Evolutionary conservation across 768 basidiomycete genomes (phyloP).

Genomic region (Serendipita indica): DNA sequence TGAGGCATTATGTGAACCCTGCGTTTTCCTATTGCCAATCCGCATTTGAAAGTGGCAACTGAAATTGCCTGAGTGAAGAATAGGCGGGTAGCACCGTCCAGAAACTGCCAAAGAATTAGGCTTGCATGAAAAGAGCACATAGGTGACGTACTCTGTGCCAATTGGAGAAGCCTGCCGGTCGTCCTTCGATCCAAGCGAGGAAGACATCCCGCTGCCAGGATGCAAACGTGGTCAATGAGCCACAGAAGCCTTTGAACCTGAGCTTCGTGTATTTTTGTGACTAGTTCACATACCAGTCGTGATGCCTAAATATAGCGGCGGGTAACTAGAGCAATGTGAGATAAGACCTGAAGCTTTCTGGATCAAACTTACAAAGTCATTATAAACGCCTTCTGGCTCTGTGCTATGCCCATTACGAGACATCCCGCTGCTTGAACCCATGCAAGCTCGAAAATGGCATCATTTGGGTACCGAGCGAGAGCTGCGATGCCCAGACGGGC

Average conservation of each 20-base stretch:
- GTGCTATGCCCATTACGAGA: constrained; percentile 72
- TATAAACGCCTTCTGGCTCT: constrained; percentile 58
- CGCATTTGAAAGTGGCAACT: constrained; percentile 62
- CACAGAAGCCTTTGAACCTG: constrained; percentile 78
- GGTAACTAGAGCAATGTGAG: constrained; percentile 44
- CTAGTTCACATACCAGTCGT: constrained; percentile 60
- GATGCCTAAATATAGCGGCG: constrained; percentile 72
- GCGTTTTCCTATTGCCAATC: constrained; percentile 41
- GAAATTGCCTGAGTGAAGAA: constrained; percentile 66
- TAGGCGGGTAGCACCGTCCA: constrained; percentile 73
- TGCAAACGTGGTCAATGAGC: constrained; percentile 92
- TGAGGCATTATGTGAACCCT: constrained; percentile 29
- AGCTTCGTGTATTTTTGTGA: too few relatives aligned
- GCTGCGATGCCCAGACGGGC: constrained; percentile 66
- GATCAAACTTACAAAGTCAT: constrained; percentile 48
- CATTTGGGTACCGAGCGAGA: constrained; percentile 56
- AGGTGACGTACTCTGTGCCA: not conserved
- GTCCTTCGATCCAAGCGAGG: constrained; percentile 43
- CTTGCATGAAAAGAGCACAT: not conserved
- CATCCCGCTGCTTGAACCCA: constrained; percentile 84
- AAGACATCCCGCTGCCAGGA: constrained; percentile 88
- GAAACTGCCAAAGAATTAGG: constrained; percentile 36
- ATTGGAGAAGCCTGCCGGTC: not conserved
- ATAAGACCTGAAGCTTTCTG: constrained; percentile 11
- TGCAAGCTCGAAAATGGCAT: constrained; percentile 63